A percentile compares a stretch with the other conserved stretches of the same genome.
phyloP scores from a whole-genome alignment of 371 early-diverging fungal species.

The Capniomyces stellatus region DNA sequence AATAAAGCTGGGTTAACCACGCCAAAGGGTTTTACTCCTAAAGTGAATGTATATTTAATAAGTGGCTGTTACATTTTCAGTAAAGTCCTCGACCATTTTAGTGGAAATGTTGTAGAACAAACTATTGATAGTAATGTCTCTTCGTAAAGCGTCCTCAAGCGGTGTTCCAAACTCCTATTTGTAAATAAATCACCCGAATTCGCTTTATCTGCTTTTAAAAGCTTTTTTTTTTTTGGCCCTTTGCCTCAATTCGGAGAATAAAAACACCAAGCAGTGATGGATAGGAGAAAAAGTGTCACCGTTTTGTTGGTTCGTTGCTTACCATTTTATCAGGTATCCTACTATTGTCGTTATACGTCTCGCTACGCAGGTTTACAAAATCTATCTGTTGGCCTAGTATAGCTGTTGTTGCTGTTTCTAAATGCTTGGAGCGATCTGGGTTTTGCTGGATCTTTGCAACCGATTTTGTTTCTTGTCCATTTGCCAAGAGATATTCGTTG shows the following conservation, averaged over 20 bases:
- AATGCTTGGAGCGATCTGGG: slow-evolving; percentile 95
- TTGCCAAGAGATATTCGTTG: slow-evolving; percentile 36
- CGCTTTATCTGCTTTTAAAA: neutral
- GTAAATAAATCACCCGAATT: neutral
- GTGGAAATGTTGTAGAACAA: slow-evolving; percentile 96
- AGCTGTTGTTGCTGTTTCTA: slow-evolving; percentile 91
- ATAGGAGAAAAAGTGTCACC: no score
- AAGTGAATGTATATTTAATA: neutral
- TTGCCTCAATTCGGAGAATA: slow-evolving; percentile 13
- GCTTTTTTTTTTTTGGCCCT: neutral
- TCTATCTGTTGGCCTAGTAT: slow-evolving; percentile 73
- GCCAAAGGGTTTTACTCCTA: neutral
- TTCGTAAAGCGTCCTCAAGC: slow-evolving; percentile 85
- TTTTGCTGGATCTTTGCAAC: slow-evolving; percentile 80
- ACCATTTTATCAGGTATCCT: slow-evolving; percentile 50
- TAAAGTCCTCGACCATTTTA: slow-evolving; percentile 79
- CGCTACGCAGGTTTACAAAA: slow-evolving; percentile 92
- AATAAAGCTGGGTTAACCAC: no score
- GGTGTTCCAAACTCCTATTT: slow-evolving; percentile 73
- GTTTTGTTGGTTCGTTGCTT: neutral
- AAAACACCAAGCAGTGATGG: slow-evolving; percentile 3
- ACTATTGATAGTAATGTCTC: slow-evolving; percentile 98
- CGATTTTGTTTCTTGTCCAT: slow-evolving; percentile 29
- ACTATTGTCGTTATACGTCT: slow-evolving; percentile 68
- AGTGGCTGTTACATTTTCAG: slow-evolving; percentile 18